Base-by-base conservation (phyloP, 75 land plant species). In the Isoetes taiwanensis region DNA sequence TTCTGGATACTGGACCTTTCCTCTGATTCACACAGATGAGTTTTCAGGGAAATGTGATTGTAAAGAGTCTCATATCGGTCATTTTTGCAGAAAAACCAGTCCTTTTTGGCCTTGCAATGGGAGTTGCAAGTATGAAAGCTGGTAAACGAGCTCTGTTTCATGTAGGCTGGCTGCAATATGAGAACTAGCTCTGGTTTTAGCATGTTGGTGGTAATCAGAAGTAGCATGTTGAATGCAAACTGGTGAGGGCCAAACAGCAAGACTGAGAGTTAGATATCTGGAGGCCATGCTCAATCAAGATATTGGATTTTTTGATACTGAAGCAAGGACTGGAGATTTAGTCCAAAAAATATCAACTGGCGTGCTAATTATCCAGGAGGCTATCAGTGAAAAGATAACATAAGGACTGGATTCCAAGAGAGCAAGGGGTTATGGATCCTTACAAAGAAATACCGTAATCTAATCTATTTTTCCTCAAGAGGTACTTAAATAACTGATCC, bases 101-200 rank as follows among this genome's bases (percentile, higher is more conserved):
- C 41, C 72, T 90, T 68, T 48, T 73, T 19, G 99, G 99, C 0
- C 69, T 94, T 61, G 86, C 73, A 12, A 81, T 89, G 69, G 96
- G 96, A 34, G 62, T 94, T 1, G 71, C 79, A 56, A 77, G 78
- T 59, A 94, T 94, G 99, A 84, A 84, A 56, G 60, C 78, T 60
- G 99, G 96, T 35, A 96, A 94, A 61, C 77, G 81, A 56, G 86
- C 99, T 5, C 61, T 94, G 16, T 54, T 94, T 59, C 83, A 76
- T 69, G 84, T 94, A 20, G 80, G 82, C 16, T 82, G 86, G 83
- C n/a, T n/a, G n/a, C n/a, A n/a, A n/a, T n/a, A n/a, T n/a, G n/a
- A n/a, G n/a, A n/a, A n/a, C n/a, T n/a, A n/a, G n/a, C n/a, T n/a
- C n/a, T n/a, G n/a, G n/a, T n/a, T n/a, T n/a, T n/a, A n/a, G n/a